Conservation (phyloP, 2,329 filamentous ascomycete species). For the Talaromyces sp. region DNA sequence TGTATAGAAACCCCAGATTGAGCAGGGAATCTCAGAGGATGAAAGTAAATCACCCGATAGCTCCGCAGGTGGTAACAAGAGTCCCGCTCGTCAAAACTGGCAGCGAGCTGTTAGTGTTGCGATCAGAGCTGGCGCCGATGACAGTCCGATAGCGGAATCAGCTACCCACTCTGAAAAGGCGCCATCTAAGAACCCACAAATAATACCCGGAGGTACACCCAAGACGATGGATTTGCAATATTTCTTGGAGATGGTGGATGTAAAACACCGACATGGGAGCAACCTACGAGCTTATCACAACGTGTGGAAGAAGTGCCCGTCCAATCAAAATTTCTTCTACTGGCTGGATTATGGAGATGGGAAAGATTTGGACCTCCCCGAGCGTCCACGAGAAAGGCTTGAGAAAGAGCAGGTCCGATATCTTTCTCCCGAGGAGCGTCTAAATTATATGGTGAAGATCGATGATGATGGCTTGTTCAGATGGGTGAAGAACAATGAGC, state of each 20-base stretch:
- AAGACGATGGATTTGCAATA: constrained; percentile 85
- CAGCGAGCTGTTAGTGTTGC: constrained; percentile 72
- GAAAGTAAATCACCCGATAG: not conserved
- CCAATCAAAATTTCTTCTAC: constrained; percentile 88
- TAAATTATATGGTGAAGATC: constrained; percentile 77
- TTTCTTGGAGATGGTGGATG: constrained; percentile 82
- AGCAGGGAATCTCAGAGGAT: not conserved
- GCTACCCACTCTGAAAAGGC: constrained; percentile 19
- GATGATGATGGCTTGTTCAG: constrained; percentile 74
- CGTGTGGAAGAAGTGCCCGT: constrained; percentile 77
- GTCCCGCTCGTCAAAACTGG: constrained; percentile 70
- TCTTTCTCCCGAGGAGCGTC: constrained; percentile 76
- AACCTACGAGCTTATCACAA: constrained; percentile 81
- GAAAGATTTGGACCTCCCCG: constrained; percentile 66
- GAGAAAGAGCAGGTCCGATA: constrained; percentile 83
- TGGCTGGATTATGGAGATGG: constrained; percentile 88
- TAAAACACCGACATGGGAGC: constrained; percentile 84
- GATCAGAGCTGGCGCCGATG: constrained; percentile 71
- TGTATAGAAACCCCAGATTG: not conserved
- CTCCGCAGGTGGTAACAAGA: constrained; percentile 23
- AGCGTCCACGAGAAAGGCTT: constrained; percentile 72
- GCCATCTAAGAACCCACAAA: not conserved
- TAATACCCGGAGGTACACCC: constrained; percentile 62
- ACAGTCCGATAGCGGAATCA: constrained; percentile 32
- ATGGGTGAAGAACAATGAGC: constrained; percentile 80